Conservation (phyloP, 1,139 yeast species). For the Oligophagozyma castellii region DNA sequence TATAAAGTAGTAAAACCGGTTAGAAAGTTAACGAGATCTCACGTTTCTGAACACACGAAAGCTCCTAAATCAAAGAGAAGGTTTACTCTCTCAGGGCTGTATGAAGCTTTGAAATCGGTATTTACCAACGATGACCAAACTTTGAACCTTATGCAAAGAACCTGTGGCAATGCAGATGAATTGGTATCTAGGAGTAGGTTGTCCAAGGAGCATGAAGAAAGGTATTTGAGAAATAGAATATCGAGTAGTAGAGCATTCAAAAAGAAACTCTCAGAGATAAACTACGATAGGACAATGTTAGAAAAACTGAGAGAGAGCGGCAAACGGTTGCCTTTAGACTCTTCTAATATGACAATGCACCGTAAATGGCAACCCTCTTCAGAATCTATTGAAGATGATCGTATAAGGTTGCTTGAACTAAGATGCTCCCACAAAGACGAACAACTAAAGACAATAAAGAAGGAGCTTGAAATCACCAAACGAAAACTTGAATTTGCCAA, state of each 20-base stretch:
- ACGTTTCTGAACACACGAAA: not conserved
- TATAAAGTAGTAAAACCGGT: no score
- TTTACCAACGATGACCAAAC: slow-evolving; percentile 15
- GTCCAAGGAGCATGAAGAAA: slow-evolving; percentile 5
- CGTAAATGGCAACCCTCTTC: not conserved
- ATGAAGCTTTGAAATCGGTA: slow-evolving; percentile 10
- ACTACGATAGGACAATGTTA: slow-evolving; percentile 17
- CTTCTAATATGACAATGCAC: slow-evolving; percentile 1
- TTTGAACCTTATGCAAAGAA: slow-evolving; percentile 10
- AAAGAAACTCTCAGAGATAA: slow-evolving; percentile 15
- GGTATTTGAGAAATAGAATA: slow-evolving; percentile 9
- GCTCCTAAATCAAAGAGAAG: not conserved
- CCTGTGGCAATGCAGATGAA: slow-evolving; percentile 9
- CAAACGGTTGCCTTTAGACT: no score
- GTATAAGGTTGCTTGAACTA: slow-evolving; percentile 12
- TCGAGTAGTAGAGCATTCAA: slow-evolving; percentile 19
- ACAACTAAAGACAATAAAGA: slow-evolving; percentile 47
- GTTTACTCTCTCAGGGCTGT: slow-evolving; percentile 1
- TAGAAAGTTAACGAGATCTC: not conserved
- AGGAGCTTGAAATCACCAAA: no score
- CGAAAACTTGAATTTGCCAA: no score
- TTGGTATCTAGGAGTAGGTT: slow-evolving; percentile 3
- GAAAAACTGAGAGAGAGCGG: slow-evolving; percentile 15
- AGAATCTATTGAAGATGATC: slow-evolving; percentile 7
- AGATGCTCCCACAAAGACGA: slow-evolving; percentile 40